These are phyloP conservation scores for Kwoniella shandongensis DNA, from an alignment of 768 basidiomycete species.

Conservation along the genomic window DNA sequence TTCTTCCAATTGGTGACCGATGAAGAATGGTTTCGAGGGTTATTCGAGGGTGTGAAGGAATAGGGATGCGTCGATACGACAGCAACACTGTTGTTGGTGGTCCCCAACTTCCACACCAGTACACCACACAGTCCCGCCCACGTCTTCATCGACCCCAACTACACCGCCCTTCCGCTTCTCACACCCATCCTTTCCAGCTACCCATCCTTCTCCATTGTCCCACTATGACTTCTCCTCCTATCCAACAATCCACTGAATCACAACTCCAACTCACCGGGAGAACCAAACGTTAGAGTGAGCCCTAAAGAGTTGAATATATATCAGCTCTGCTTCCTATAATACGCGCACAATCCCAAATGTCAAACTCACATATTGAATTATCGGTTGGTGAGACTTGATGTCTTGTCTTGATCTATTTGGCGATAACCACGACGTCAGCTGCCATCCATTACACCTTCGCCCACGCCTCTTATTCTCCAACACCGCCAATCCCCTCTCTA, in stretches of 20 bases:
- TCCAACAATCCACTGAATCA: neutral
- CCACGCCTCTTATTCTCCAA: neutral
- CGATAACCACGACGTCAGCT: neutral
- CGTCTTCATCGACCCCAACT: too few species aligned
- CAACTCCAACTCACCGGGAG: constrained; percentile 42
- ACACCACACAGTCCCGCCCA: too few species aligned
- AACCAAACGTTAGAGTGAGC: constrained; percentile 96
- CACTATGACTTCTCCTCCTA: neutral
- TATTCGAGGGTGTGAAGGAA: too few species aligned
- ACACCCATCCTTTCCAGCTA: too few species aligned
- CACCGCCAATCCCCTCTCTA: neutral
- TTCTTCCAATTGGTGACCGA: too few species aligned
- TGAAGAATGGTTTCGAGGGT: too few species aligned
- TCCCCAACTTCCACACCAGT: too few species aligned
- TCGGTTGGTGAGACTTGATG: neutral
- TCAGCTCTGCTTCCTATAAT: constrained; percentile 6
- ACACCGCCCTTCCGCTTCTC: too few species aligned
- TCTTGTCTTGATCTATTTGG: constrained; percentile 1
- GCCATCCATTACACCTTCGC: neutral
- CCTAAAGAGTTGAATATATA: constrained; percentile 57
- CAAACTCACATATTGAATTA: constrained; percentile 17
- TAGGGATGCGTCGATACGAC: too few species aligned
- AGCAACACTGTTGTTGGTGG: too few species aligned
- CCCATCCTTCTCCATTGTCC: neutral
- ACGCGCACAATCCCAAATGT: too few species aligned